Conservation (phyloP, 78 protist species). For the Dictyostelium citrinum region DNA sequence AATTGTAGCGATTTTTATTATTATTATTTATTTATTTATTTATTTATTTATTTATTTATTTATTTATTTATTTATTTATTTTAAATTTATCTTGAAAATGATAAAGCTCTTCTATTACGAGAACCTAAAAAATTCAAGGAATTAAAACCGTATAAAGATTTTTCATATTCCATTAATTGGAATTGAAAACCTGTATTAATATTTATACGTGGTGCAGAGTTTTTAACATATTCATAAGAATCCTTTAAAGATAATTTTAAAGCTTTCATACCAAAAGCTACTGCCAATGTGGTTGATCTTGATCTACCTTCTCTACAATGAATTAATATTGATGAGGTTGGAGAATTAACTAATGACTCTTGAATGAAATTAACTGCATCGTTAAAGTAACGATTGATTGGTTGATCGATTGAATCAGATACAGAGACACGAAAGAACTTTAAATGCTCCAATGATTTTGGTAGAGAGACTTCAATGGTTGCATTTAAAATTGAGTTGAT, state of each 20-base stretch:
- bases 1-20: not conserved
- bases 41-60: not conserved
- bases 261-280: slow-evolving; percentile 46
- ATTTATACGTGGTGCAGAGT: slow-evolving; percentile 20
- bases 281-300: slow-evolving; percentile 40
- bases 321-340: not conserved
- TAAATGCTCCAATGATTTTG: not conserved
- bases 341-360: not conserved
- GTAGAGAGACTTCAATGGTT: slow-evolving; percentile 21
- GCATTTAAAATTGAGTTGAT: slow-evolving; percentile 46
- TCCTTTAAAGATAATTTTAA: not conserved
- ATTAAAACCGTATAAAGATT: not conserved
- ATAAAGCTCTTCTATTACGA: not conserved
- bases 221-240: slow-evolving; percentile 15
- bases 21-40: not conserved
- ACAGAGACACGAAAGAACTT: slow-evolving; percentile 1
- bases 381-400: not conserved
- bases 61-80: not conserved
- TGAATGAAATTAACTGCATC: slow-evolving; percentile 20
- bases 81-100: not conserved
- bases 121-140: slow-evolving; percentile 7
- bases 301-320: slow-evolving; percentile 55
- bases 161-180: slow-evolving; percentile 61
- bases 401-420: slow-evolving; percentile 14
- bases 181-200: slow-evolving; percentile 48